Evolutionary conservation across 768 basidiomycete genomes (phyloP).

Genomic region (Fomitopsis serialis): DNA sequence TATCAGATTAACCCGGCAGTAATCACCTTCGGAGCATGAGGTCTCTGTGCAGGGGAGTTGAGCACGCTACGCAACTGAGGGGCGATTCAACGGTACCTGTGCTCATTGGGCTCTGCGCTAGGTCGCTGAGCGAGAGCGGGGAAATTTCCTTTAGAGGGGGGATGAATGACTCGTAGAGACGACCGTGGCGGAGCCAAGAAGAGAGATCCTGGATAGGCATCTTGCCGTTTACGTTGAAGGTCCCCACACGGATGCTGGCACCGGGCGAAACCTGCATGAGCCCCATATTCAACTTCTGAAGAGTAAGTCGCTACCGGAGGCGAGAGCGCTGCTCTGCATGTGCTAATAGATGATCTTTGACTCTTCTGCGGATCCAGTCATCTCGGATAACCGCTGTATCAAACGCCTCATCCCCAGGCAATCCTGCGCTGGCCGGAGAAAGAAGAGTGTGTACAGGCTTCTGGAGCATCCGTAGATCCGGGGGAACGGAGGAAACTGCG

Average conservation of each 20-base stretch:
- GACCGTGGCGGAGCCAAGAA: constrained; percentile 48
- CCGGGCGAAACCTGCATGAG: neutral
- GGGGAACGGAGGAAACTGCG: constrained; percentile 23
- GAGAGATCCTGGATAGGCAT: constrained; percentile 67
- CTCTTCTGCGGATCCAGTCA: constrained; percentile 52
- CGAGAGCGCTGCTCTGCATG: neutral
- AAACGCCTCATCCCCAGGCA: constrained; percentile 50
- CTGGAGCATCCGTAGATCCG: constrained; percentile 49
- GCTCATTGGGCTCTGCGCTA: neutral
- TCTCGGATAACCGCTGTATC: constrained; percentile 59
- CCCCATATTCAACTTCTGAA: neutral
- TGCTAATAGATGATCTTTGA: constrained; percentile 25
- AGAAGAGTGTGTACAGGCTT: constrained; percentile 49
- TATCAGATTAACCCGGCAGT: neutral
- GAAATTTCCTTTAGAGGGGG: constrained; percentile 21
- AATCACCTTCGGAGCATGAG: neutral
- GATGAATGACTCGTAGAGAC: constrained; percentile 8
- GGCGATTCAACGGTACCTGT: neutral
- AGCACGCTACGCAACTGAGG: neutral
- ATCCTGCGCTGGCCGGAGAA: constrained; percentile 57
- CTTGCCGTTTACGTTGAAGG: constrained; percentile 84
- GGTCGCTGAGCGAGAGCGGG: constrained; percentile 17
- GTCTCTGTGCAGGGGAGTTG: neutral
- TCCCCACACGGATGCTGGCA: constrained; percentile 61
- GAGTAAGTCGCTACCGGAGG: constrained; percentile 10